phyloP scores from a whole-genome alignment of 495 filamentous ascomycete species.

The Annulohypoxylon moriforme region DNA sequence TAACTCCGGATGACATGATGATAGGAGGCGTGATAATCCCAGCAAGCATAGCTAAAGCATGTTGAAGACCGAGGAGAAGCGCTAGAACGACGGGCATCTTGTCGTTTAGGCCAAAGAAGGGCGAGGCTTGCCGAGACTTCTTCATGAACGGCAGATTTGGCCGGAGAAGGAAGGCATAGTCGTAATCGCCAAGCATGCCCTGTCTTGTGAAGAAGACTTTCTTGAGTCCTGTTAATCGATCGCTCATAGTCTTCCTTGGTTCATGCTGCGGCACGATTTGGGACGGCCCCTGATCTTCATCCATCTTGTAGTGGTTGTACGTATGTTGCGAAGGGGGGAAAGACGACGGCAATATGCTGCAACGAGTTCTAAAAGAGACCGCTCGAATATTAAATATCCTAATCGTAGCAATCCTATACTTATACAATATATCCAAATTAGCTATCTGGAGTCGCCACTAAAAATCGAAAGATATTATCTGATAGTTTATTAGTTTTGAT shows the following conservation, averaged over 20 bases:
- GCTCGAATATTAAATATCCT: neutral
- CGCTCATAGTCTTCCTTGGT: slow-evolving; percentile 49
- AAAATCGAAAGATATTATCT: neutral
- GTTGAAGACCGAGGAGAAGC: slow-evolving; percentile 64
- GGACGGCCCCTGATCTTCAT: slow-evolving; percentile 60
- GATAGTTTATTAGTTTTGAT: slow-evolving; percentile 2
- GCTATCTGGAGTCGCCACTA: neutral
- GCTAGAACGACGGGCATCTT: slow-evolving; percentile 83
- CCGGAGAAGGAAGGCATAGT: slow-evolving; percentile 77
- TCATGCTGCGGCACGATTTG: slow-evolving; percentile 53
- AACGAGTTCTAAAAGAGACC: neutral
- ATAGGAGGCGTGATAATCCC: slow-evolving; percentile 81
- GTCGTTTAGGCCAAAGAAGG: slow-evolving; percentile 91
- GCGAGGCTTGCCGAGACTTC: slow-evolving; percentile 69
- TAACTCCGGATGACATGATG: slow-evolving; percentile 75
- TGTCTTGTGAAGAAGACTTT: slow-evolving; percentile 65
- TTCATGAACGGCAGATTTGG: slow-evolving; percentile 88
- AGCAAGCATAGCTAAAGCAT: slow-evolving; percentile 64
- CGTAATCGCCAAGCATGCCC: slow-evolving; percentile 85
- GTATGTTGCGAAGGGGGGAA: neutral
- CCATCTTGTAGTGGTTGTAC: slow-evolving; percentile 56
- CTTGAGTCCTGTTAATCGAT: slow-evolving; percentile 45
- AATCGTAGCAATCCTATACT: neutral
- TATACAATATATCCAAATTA: too few relatives aligned
- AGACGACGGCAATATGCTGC: too few relatives aligned